Evolutionary conservation across 1,139 yeast genomes (phyloP).

Genomic region (Candida buenavistaensis): DNA sequence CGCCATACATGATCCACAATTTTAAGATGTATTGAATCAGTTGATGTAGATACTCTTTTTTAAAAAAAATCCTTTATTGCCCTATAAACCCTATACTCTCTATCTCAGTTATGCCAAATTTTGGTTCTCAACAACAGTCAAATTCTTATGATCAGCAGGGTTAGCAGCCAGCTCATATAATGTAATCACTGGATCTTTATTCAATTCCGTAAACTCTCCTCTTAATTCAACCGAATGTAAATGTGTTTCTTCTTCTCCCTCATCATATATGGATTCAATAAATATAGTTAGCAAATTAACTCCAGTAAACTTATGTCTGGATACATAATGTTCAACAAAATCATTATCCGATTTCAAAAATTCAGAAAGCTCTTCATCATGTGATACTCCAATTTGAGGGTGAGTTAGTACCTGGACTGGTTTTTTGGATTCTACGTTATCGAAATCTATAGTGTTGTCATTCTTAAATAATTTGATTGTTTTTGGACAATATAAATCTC

Average conservation of each 20-base stretch:
- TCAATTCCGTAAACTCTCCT: constrained; percentile 69
- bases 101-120: constrained; percentile 1
- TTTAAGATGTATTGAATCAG: too few relatives aligned
- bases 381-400: constrained; percentile 56
- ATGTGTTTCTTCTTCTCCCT: constrained; percentile 51
- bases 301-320: constrained; percentile 73
- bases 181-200: constrained; percentile 69
- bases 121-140: constrained; percentile 16
- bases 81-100: too few relatives aligned
- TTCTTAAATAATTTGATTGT: constrained; percentile 74
- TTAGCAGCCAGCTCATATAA: constrained; percentile 90
- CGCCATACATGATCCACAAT: too few relatives aligned
- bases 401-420: constrained; percentile 59
- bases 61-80: too few relatives aligned
- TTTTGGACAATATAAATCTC: constrained; percentile 65
- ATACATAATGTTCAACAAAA: constrained; percentile 81
- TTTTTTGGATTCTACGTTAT: constrained; percentile 49
- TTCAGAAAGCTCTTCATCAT: constrained; percentile 39
- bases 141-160: constrained; percentile 77
- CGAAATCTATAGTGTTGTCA: constrained; percentile 68
- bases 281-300: constrained; percentile 67
- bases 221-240: constrained; percentile 76
- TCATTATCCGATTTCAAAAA: constrained; percentile 39
- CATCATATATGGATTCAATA: constrained; percentile 67
- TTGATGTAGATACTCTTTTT: too few relatives aligned